These are phyloP conservation scores for Thielaviopsis populi DNA, from an alignment of 2,329 filamentous ascomycete genomes.

Conservation along the genomic window DNA sequence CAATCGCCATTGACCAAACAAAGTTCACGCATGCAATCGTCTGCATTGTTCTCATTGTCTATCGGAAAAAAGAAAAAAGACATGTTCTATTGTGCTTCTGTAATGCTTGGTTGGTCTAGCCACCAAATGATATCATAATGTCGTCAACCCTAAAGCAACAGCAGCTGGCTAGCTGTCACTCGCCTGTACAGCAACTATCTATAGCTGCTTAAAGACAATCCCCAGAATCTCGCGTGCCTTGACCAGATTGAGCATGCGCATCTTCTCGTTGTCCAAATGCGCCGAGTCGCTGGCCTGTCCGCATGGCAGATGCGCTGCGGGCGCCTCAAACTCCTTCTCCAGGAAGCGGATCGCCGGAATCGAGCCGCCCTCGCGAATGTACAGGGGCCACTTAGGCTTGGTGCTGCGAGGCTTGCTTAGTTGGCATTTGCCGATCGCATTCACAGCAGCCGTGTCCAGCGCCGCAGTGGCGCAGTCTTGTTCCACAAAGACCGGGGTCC, in stretches of 20 bases:
- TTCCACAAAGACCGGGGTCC: slow-evolving; percentile 44
- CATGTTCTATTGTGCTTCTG: neutral
- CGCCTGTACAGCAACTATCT: slow-evolving; percentile 11
- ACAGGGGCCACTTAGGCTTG: slow-evolving; percentile 45
- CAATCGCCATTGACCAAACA: no score
- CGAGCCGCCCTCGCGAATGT: slow-evolving; percentile 88
- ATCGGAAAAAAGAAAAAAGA: neutral
- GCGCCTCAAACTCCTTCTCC: slow-evolving; percentile 84
- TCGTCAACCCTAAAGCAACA: neutral
- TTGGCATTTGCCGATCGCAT: slow-evolving; percentile 18
- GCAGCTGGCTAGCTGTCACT: neutral
- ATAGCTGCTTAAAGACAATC: slow-evolving; percentile 61
- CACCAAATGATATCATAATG: neutral
- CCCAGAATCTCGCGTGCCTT: slow-evolving; percentile 89
- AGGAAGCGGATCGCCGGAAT: slow-evolving; percentile 90
- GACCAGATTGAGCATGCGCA: slow-evolving; percentile 72
- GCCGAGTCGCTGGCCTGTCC: slow-evolving; percentile 89
- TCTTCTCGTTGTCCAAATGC: slow-evolving; percentile 88
- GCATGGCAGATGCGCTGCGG: slow-evolving; percentile 83
- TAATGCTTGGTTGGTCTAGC: neutral
- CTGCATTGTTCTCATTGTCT: neutral
- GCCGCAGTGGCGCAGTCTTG: slow-evolving; percentile 9
- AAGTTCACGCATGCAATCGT: no score
- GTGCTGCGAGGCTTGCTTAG: neutral
- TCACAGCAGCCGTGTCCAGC: neutral